Conservation (phyloP, 805 yeast genomes). For the Candida ulmi region DNA sequence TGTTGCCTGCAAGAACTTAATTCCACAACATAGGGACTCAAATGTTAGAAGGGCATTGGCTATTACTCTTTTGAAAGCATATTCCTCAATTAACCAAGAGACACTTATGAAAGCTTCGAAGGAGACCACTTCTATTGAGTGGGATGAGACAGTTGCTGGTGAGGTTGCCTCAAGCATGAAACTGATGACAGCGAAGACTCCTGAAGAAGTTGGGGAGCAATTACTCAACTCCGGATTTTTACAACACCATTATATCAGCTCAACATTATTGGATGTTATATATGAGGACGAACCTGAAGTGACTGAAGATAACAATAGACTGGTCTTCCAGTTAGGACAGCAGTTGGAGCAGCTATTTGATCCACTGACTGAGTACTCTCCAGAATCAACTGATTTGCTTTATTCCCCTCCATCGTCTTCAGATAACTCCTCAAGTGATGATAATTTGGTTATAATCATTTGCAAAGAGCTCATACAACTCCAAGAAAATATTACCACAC, state of each 20-base stretch:
- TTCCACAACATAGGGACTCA: slow-evolving; percentile 40
- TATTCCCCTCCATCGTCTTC: slow-evolving; percentile 52
- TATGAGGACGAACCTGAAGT: slow-evolving; percentile 50
- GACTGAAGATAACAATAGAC: slow-evolving; percentile 63
- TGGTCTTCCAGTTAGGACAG: slow-evolving; percentile 75
- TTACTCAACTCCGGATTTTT: slow-evolving; percentile 54
- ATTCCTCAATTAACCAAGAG: slow-evolving; percentile 42
- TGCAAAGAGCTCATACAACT: slow-evolving; percentile 62
- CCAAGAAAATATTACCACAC: slow-evolving; percentile 66
- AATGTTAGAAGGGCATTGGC: slow-evolving; percentile 75
- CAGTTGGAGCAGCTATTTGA: slow-evolving; percentile 87
- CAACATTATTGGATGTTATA: slow-evolving; percentile 67
- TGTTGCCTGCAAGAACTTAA: slow-evolving; percentile 72
- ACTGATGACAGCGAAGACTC: slow-evolving; percentile 45
- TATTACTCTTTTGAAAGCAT: slow-evolving; percentile 62
- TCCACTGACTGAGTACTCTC: slow-evolving; percentile 86
- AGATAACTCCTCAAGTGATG: slow-evolving; percentile 23
- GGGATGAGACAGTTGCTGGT: slow-evolving; percentile 88
- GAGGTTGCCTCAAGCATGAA: slow-evolving; percentile 62
- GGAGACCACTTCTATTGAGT: too few relatives aligned
- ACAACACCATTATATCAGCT: slow-evolving; percentile 40
- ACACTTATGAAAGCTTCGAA: slow-evolving; percentile 10
- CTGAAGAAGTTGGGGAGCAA: slow-evolving; percentile 51
- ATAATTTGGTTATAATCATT: slow-evolving; percentile 41
- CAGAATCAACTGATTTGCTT: slow-evolving; percentile 72